Base-by-base conservation (phyloP, 257 asterid species). In the Primulina tabacum region DNA sequence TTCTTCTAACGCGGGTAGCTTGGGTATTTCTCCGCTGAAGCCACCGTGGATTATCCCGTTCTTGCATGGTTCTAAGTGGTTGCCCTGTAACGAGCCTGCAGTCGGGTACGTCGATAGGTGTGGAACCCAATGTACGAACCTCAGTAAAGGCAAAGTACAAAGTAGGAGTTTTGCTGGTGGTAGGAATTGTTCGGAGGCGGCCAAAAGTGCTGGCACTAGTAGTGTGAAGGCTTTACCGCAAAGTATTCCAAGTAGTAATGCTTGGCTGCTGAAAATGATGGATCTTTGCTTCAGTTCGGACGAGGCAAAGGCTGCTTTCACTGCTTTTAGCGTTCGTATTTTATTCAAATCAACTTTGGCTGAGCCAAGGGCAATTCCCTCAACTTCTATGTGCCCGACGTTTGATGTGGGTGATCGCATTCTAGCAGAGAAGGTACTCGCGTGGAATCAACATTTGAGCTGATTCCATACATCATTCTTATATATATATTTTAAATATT, bases 381-480 rank as follows among this genome's bases (percentile, higher is more conserved):
- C 99, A n/a, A 73, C 89, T 60, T 94, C 99, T 37, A 94, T 94
- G 99, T 85, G 37, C 75, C 99, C 99, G 32, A 94, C 99, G 35
- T 91, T 94, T 30, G 95, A 88, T 68, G 96, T 82, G 28, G 99
- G 97, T 10, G 99, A 94, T 40, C 82, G 99, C 55, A 80, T 94
- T 73, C 71, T 94, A 55, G 89, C 99, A 6, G 99, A 94, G 87
- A 94, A 94, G 97, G 98, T 92, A 84, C n/a, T 43, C 17, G 6
- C 53, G 0, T 43, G 2, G 53, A 43, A 43, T 43, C n/a, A 43
- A 12, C 7, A 43, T 43, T 43, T 43, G 12, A 38, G 50, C 11
- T 12, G 17, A 12, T 43, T 43, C n/a, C 3, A 10, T 2, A 12
- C 9, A 32, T 38, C 47, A 38, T 38, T 9, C 47, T 38, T 8